These are phyloP conservation scores for Fusarium aywerte DNA, from an alignment of 2,329 filamentous ascomycete species.

Conservation along the genomic window DNA sequence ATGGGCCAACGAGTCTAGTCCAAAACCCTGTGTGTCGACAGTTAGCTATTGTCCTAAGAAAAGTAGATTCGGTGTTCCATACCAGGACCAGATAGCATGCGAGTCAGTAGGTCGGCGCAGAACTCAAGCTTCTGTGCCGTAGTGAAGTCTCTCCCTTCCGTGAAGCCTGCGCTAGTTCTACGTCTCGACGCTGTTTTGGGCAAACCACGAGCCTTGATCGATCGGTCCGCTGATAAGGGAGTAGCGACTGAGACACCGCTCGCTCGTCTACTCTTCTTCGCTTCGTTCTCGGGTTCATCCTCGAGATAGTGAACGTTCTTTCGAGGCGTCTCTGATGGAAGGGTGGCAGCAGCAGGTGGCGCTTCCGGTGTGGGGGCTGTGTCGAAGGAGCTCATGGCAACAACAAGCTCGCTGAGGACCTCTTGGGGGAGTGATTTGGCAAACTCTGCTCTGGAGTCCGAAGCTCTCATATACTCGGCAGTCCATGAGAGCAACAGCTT, in stretches of 20 bases:
- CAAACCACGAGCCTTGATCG: conserved; percentile 47
- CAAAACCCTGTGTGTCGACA: conserved; percentile 64
- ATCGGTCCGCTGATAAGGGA: conserved; percentile 35
- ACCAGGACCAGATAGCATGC: conserved; percentile 72
- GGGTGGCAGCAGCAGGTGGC: conserved; percentile 21
- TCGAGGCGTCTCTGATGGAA: conserved; percentile 44
- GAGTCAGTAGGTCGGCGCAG: conserved; percentile 66
- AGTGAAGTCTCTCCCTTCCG: conserved; percentile 50
- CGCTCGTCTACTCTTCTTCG: conserved; percentile 58
- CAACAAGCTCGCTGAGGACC: conserved; percentile 70
- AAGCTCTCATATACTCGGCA: conserved; percentile 70
- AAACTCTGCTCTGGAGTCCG: conserved; percentile 66
- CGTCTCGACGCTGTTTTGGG: conserved; percentile 52
- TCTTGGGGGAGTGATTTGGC: conserved; percentile 70
- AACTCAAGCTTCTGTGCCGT: conserved; percentile 64
- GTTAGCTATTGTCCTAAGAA: conserved; percentile 4
- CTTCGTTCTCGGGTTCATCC: conserved; percentile 55
- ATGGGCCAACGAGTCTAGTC: conserved; percentile 72
- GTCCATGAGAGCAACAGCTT: conserved; percentile 69
- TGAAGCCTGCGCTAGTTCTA: conserved; percentile 48
- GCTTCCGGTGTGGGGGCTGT: conserved; percentile 50
- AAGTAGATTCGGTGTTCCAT: conserved; percentile 26
- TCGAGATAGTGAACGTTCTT: conserved; percentile 64
- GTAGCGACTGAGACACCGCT: conserved; percentile 34
- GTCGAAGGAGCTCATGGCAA: conserved; percentile 69